A percentile compares a stretch with the other conserved stretches of the same genome.
These are phyloP conservation scores for Apophysomyces ossiformis DNA, from an alignment of 371 early-diverging fungal genomes.

Conservation along the genomic window DNA sequence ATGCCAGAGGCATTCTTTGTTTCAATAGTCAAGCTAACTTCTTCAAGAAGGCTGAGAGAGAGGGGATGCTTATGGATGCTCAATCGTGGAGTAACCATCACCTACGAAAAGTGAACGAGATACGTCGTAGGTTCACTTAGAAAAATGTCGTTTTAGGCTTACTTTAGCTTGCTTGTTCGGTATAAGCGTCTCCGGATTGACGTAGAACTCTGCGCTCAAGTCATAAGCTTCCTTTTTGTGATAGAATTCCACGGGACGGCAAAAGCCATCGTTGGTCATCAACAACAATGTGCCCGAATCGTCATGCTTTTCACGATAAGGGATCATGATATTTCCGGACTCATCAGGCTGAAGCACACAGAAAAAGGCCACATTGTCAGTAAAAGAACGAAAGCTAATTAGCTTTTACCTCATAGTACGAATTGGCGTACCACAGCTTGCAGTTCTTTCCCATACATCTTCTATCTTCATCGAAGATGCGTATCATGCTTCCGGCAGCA, in stretches of 20 bases:
- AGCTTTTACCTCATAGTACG: slow-evolving; percentile 47
- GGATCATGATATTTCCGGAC: slow-evolving; percentile 47
- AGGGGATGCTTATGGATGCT: slow-evolving; percentile 26
- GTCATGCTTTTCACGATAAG: slow-evolving; percentile 32
- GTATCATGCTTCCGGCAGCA: slow-evolving; percentile 54
- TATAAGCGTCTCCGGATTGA: slow-evolving; percentile 53
- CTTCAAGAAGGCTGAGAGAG: slow-evolving; percentile 48
- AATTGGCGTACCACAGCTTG: slow-evolving; percentile 48
- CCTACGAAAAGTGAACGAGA: slow-evolving; percentile 10
- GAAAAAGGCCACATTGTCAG: not conserved
- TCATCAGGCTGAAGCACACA: slow-evolving; percentile 40
- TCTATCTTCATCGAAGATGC: slow-evolving; percentile 49
- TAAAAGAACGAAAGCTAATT: not conserved
- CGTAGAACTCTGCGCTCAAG: slow-evolving; percentile 40
- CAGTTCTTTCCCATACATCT: slow-evolving; percentile 25
- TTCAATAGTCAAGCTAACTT: slow-evolving; percentile 33
- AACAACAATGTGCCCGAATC: slow-evolving; percentile 23
- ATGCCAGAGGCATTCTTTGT: slow-evolving; percentile 28
- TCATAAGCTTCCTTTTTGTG: slow-evolving; percentile 41
- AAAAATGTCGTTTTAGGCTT: not conserved
- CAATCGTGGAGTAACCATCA: slow-evolving; percentile 46
- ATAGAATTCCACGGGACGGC: slow-evolving; percentile 37
- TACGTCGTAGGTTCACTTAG: too few relatives aligned
- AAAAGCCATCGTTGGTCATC: slow-evolving; percentile 43
- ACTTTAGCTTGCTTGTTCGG: slow-evolving; percentile 48